Conservation (phyloP, 305 asterid species). For the Fraxinus ornus region DNA sequence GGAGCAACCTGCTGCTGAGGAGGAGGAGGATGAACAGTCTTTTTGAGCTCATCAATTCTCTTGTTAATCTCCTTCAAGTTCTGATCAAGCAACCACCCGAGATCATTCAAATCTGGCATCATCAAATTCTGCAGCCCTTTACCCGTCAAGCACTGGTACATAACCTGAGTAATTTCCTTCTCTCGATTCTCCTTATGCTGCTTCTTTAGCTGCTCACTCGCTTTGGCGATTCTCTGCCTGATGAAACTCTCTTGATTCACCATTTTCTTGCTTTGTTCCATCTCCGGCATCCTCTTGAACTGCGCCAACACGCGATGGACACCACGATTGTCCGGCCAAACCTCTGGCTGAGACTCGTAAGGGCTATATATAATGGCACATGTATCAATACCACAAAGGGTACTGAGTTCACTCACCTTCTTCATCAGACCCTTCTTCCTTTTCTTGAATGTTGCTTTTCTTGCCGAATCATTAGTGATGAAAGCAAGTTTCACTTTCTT, state of each 20-base stretch:
- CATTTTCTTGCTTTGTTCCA: conserved; percentile 92
- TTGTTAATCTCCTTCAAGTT: conserved; percentile 56
- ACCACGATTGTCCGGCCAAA: conserved; percentile 65
- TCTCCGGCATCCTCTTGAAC: conserved; percentile 83
- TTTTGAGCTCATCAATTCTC: conserved; percentile 55
- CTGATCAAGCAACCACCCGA: conserved; percentile 61
- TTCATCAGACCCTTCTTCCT: conserved; percentile 83
- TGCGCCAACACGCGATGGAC: conserved; percentile 62
- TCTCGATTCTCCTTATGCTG: conserved; percentile 58
- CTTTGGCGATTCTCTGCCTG: conserved; percentile 57
- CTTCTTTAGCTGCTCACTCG: conserved; percentile 68
- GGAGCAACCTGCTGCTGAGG: background rate
- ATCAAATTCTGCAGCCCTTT: conserved; percentile 45
- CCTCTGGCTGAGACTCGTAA: conserved; percentile 64
- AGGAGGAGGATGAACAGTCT: conserved; percentile 13
- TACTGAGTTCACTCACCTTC: conserved; percentile 81
- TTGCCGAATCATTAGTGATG: conserved; percentile 68
- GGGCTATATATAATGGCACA: conserved; percentile 82
- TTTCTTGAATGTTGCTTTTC: conserved; percentile 86
- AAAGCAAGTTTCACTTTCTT: conserved; percentile 80
- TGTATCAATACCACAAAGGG: conserved; percentile 76
- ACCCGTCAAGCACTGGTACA: conserved; percentile 69
- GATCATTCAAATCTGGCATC: conserved; percentile 54
- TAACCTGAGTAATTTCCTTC: conserved; percentile 66
- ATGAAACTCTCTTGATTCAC: conserved; percentile 69